Evolutionary conservation across 225 moss, liverwort and hornwort genomes (phyloP).

Genomic region (Neckera pumila): DNA sequence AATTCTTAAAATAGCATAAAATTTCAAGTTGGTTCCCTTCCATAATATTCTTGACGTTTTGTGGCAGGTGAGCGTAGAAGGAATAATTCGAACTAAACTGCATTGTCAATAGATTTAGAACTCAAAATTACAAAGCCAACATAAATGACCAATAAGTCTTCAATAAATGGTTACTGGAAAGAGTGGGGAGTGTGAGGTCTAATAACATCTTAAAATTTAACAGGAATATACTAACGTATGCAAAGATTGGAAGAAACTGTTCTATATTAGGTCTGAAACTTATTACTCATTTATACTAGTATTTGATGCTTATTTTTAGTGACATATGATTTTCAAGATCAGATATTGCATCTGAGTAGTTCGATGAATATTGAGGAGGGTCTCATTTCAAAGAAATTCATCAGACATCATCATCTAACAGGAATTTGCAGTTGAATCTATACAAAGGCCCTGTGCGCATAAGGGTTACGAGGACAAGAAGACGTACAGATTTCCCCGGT

Average conservation of each 20-base stretch:
- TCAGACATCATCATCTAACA: background rate
- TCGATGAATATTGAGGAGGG: background rate
- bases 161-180: background rate
- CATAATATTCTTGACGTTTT: background rate
- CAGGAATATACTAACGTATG: background rate
- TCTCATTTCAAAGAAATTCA: background rate
- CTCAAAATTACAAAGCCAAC: background rate
- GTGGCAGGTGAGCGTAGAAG: background rate
- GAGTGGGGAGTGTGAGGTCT: background rate
- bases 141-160: background rate
- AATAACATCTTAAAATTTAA: background rate
- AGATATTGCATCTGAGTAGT: background rate
- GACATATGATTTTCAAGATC: background rate
- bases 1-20: background rate
- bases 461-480: background rate
- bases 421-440: background rate
- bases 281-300: background rate
- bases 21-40: background rate
- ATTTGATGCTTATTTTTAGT: background rate
- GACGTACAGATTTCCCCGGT: constrained; percentile 88
- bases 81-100: background rate
- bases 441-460: background rate
- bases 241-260: background rate
- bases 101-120: background rate
- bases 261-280: background rate